These are phyloP conservation scores for Excoecaria agallocha DNA, from an alignment of 345 rosid species.

Conservation along the genomic window DNA sequence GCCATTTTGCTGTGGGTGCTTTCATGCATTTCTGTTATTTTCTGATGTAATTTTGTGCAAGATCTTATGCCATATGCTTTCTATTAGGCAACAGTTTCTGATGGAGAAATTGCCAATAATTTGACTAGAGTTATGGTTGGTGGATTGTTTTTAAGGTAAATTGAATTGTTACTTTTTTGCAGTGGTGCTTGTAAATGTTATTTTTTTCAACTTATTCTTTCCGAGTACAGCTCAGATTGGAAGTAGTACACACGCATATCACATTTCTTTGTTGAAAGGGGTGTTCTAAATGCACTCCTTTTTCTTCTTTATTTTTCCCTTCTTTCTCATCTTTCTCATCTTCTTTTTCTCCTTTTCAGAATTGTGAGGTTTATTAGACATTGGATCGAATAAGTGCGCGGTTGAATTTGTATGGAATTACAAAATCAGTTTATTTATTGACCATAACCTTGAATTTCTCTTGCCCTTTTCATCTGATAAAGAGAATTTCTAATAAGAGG, in stretches of 20 bases:
- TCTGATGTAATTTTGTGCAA: neutral
- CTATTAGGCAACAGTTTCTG: slow-evolving; percentile 86
- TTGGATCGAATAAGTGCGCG: neutral
- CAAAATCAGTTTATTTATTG: neutral
- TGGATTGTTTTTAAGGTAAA: slow-evolving; percentile 87
- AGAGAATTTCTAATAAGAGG: neutral
- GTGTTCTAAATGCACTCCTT: neutral
- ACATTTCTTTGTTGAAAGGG: neutral
- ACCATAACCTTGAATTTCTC: neutral
- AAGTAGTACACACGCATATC: slow-evolving; percentile 9
- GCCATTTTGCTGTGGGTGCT: neutral
- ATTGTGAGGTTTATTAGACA: neutral
- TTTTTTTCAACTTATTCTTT: neutral
- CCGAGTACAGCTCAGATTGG: neutral
- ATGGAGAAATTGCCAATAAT: slow-evolving; percentile 70
- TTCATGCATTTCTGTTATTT: slow-evolving; percentile 3
- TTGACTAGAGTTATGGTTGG: slow-evolving; percentile 73
- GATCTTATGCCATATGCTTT: slow-evolving; percentile 24
- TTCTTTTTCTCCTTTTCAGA: neutral
- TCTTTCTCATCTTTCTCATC: neutral
- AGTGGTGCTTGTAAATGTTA: neutral
- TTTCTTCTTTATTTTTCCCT: neutral
- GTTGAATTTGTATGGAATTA: neutral
- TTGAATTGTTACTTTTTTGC: neutral
- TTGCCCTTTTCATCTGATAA: neutral